Evolutionary conservation across 2,329 filamentous ascomycete genomes (phyloP).

Genomic region (Thielaviopsis punctulata): DNA sequence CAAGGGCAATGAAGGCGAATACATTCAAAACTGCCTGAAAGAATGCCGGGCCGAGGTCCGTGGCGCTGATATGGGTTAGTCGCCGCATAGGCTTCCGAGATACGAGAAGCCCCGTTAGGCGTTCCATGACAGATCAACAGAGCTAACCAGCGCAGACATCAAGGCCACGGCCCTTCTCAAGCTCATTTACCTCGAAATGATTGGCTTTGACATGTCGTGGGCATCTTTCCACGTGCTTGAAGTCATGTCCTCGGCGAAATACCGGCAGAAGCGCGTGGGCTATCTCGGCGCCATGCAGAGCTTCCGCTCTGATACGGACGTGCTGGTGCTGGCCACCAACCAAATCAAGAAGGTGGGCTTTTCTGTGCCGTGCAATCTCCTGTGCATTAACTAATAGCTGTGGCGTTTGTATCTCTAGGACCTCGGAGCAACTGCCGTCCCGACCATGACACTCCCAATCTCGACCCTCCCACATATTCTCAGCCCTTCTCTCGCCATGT

Average conservation of each 20-base stretch:
- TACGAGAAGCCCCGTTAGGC: neutral
- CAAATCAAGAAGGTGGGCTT: slow-evolving; percentile 67
- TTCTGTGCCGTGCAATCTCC: neutral
- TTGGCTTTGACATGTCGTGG: slow-evolving; percentile 99
- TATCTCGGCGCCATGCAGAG: slow-evolving; percentile 93
- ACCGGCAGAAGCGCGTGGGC: slow-evolving; percentile 85
- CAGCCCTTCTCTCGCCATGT: slow-evolving; percentile 80
- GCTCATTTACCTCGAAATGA: slow-evolving; percentile 96
- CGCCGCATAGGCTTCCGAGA: neutral
- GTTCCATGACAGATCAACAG: neutral
- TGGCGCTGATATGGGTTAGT: slow-evolving; percentile 76
- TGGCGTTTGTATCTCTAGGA: slow-evolving; percentile 32
- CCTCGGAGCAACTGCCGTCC: slow-evolving; percentile 52
- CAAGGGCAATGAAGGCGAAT: slow-evolving; percentile 87
- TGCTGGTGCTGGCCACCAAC: slow-evolving; percentile 94
- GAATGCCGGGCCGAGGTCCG: slow-evolving; percentile 91
- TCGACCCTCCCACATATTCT: slow-evolving; percentile 87
- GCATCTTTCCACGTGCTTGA: slow-evolving; percentile 95
- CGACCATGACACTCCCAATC: slow-evolving; percentile 71
- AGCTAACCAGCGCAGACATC: slow-evolving; percentile 41
- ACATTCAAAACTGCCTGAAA: slow-evolving; percentile 81
- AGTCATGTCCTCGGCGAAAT: slow-evolving; percentile 94
- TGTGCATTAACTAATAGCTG: neutral
- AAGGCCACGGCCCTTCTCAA: slow-evolving; percentile 94
- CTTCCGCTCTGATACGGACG: slow-evolving; percentile 88